These are phyloP conservation scores for Fomitopsis schrenkii DNA, from an alignment of 1,284 basidiomycete species.

Conservation along the genomic window DNA sequence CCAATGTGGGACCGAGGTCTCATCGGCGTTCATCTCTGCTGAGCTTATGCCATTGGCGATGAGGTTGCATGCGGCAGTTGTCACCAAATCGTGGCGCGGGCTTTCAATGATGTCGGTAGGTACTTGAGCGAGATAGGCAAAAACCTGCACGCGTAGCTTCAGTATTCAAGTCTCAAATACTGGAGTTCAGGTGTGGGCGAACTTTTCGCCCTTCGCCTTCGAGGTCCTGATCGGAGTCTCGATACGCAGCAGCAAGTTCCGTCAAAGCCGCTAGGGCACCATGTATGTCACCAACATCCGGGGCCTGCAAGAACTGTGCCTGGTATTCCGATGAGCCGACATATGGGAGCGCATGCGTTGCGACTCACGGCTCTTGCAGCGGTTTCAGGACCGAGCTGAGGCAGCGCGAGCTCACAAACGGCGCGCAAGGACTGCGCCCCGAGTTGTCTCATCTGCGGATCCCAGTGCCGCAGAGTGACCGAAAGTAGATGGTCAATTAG, in stretches of 20 bases:
- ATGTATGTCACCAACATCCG: conserved; percentile 75
- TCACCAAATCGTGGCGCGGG: conserved; percentile 70
- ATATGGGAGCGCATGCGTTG: neutral
- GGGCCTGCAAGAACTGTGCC: conserved; percentile 55
- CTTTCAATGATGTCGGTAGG: conserved; percentile 58
- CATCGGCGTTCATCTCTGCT: conserved; percentile 43
- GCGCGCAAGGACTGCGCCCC: conserved; percentile 75
- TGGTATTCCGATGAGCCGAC: conserved; percentile 26
- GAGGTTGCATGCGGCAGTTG: conserved; percentile 71
- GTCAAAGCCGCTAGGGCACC: conserved; percentile 76
- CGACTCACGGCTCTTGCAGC: conserved; percentile 47
- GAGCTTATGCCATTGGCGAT: conserved; percentile 64
- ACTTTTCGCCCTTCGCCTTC: conserved; percentile 38
- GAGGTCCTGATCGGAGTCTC: conserved; percentile 25
- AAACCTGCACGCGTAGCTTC: conserved; percentile 42
- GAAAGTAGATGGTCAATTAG: conserved; percentile 76
- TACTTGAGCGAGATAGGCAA: conserved; percentile 50
- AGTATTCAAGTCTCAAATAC: neutral
- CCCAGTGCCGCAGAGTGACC: conserved; percentile 88
- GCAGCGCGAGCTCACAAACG: conserved; percentile 63
- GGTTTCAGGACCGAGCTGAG: conserved; percentile 46
- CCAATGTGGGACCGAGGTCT: conserved; percentile 55
- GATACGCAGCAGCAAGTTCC: conserved; percentile 61
- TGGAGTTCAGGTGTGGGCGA: neutral
- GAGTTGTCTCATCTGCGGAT: conserved; percentile 73